These are phyloP conservation scores for Primulina huaijiensis DNA, from an alignment of 257 asterid species.

Conservation along the genomic window DNA sequence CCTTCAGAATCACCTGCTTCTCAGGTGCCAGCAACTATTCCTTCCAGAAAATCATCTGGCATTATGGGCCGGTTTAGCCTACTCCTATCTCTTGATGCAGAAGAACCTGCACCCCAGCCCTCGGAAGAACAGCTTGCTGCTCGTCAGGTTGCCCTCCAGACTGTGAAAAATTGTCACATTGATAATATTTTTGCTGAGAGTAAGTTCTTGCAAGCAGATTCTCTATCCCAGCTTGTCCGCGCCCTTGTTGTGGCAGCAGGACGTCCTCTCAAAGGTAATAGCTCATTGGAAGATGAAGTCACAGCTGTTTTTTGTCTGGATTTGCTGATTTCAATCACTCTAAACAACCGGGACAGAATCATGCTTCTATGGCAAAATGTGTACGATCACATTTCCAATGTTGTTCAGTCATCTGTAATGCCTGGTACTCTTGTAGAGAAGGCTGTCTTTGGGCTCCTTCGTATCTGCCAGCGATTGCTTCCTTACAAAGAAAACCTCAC, in stretches of 20 bases:
- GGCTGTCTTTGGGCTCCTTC: slow-evolving; percentile 90
- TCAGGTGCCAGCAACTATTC: slow-evolving; percentile 36
- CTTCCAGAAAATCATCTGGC: slow-evolving; percentile 76
- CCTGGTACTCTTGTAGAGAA: slow-evolving; percentile 90
- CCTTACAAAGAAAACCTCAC: slow-evolving; percentile 90
- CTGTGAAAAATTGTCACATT: slow-evolving; percentile 72
- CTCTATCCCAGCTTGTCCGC: slow-evolving; percentile 74
- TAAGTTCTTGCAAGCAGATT: slow-evolving; percentile 83
- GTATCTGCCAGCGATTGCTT: slow-evolving; percentile 84
- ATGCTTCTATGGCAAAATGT: slow-evolving; percentile 86
- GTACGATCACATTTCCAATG: slow-evolving; percentile 72
- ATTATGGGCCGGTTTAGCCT: slow-evolving; percentile 84
- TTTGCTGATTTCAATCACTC: slow-evolving; percentile 70
- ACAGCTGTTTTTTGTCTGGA: slow-evolving; percentile 82
- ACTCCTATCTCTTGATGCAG: slow-evolving; percentile 71
- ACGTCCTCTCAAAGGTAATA: slow-evolving; percentile 55
- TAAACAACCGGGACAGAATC: slow-evolving; percentile 82
- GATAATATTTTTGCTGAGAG: slow-evolving; percentile 87
- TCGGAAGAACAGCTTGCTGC: slow-evolving; percentile 82
- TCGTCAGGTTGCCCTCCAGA: slow-evolving; percentile 64
- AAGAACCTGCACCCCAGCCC: slow-evolving; percentile 76
- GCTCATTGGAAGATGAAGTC: slow-evolving; percentile 54
- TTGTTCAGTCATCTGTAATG: slow-evolving; percentile 79
- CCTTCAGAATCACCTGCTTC: slow-evolving; percentile 38
- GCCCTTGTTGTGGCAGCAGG: slow-evolving; percentile 72